Evolutionary conservation across 2,329 filamentous ascomycete species (phyloP), one percentile per base, ranked within the genome.

Genomic region (Xylariales sp.): DNA sequence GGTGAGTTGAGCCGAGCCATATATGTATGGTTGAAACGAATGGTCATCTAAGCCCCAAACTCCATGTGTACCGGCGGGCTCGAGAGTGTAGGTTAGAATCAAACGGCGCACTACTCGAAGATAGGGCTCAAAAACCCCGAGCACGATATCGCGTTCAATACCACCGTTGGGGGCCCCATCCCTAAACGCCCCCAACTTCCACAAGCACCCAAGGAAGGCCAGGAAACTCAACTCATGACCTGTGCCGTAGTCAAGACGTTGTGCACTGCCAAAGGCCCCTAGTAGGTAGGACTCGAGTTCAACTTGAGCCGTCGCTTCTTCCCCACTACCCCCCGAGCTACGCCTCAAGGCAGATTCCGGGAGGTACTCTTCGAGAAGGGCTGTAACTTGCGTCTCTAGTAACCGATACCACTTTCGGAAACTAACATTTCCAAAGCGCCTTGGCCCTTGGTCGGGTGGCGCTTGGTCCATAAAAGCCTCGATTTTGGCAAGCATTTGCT

Each of bases 1-100:
- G 9, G 91, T 91, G 48, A 97, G 84, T 78, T 99, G 96, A 0
- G 96, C 94, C 1, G 94, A 97, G 39, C 96, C 96, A 71, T 98
- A 94, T 64, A 99, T 93, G 79, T 98, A 99, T 0, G 96, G 92
- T 32, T 96, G 80, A 78, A 99, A 98, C 8, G 90, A 94, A 80
- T 99, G 95, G 79, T 99, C 96, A 78, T 99, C 96, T n/a, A 99
- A 85, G 23, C 96, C 96, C 96, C 96, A 99, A 23, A 99, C 96
- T 3, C 96, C 96, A 77, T 98, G 96, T 1, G 95, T 97, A 2
- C 96, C 96, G 5, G 96, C 96, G 3, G 96, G 96, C 77, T 99
- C 96, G 23, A 99, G 87, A 0, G 91, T 97, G 78, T 98, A 99
- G 2, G 90, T 95, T 58, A 93, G 84, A 74, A 99, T 97, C 9